Evolutionary conservation across 345 rosid species (phyloP).

Genomic region (Arabidopsis thaliana): TAIR10.1 NC_003076.8:26806001-26806500

Average conservation of each 20-base stretch:
- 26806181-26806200: not conserved
- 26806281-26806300: constrained; percentile 17
- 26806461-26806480: constrained; percentile 32
- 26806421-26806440: constrained; percentile 43
- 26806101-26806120: not conserved
- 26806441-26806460: constrained; percentile 39
- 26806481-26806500: constrained; percentile 34
- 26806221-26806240: constrained; percentile 7
- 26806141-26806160: not conserved
- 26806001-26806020: not conserved
- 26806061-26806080: not conserved
- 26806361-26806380: not conserved
- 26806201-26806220: constrained; percentile 34
- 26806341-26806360: not conserved
- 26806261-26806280: not conserved
- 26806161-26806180: not conserved
- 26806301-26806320: constrained; percentile 49
- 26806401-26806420: constrained; percentile 49
- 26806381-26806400: constrained; percentile 51
- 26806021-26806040: not conserved
- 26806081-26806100: constrained; percentile 3
- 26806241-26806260: not conserved
- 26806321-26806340: constrained; percentile 23
- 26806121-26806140: not conserved
- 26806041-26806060: constrained; percentile 1